Percentiles rank a stretch among this genome's conserved stretches.
Conservation (phyloP, 139 green algal species). For the Chlamydomonas sphaeroides region DNA sequence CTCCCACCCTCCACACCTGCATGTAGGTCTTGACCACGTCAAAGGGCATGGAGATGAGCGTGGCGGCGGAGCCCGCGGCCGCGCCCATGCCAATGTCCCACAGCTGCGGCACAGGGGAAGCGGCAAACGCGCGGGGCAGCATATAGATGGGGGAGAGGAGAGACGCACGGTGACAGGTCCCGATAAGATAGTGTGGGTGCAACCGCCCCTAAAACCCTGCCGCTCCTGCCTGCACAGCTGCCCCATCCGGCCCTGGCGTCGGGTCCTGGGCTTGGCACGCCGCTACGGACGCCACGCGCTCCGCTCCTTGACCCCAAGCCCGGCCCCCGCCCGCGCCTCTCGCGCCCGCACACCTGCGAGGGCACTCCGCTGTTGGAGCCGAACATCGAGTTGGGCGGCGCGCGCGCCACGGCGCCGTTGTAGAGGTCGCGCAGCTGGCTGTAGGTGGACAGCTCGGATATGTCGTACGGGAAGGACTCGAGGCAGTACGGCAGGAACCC, state of each 20-base stretch:
- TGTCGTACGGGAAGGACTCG: constrained; percentile 78
- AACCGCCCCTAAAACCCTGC: no score
- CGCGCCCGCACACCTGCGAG: not conserved
- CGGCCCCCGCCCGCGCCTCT: not conserved
- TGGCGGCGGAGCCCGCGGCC: constrained; percentile 65
- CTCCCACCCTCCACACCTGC: constrained; percentile 45
- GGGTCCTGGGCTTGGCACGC: no score
- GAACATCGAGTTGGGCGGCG: not conserved
- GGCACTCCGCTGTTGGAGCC: constrained; percentile 6
- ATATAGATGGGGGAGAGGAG: not conserved
- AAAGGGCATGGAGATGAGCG: constrained; percentile 76
- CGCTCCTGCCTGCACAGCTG: no score
- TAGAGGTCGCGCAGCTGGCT: constrained; percentile 39
- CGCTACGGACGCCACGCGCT: not conserved
- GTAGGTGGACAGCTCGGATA: constrained; percentile 68
- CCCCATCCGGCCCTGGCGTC: no score
- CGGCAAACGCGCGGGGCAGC: not conserved
- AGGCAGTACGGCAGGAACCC: constrained; percentile 74
- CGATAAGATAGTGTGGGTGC: no score
- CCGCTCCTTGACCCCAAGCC: constrained; percentile 3
- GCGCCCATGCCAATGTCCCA: constrained; percentile 71
- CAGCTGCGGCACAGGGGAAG: no score
- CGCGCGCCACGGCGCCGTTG: not conserved
- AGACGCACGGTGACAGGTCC: not conserved
- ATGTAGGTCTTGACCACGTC: constrained; percentile 80